Percentiles rank a stretch among this genome's conserved stretches.
Evolutionary conservation across 176 grass and related monocot species (phyloP).

Genomic region (Coix lacrymajobi): DNA sequence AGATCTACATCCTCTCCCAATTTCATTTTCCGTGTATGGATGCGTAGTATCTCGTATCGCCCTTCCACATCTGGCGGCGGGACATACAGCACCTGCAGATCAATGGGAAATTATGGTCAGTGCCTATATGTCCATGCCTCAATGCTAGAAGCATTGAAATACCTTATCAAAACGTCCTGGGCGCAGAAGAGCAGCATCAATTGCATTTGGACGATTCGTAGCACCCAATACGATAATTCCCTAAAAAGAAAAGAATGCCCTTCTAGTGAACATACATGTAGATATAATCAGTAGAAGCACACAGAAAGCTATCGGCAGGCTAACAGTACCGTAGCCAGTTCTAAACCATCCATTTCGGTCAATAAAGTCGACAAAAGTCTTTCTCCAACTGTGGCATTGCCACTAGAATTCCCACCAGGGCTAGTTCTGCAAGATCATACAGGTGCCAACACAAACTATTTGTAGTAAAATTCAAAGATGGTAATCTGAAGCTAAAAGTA

Average conservation of each 20-base stretch:
- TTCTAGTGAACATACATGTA: slow-evolving; percentile 6
- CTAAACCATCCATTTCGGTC: slow-evolving; percentile 97
- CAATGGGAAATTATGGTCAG: slow-evolving; percentile 1
- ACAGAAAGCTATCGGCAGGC: slow-evolving; percentile 10
- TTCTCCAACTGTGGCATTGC: slow-evolving; percentile 71
- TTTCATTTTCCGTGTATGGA: slow-evolving; percentile 76
- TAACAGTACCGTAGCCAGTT: slow-evolving; percentile 53
- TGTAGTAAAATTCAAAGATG: not conserved
- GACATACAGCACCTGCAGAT: slow-evolving; percentile 70
- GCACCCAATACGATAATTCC: slow-evolving; percentile 89
- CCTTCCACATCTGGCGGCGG: slow-evolving; percentile 66
- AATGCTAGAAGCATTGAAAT: not conserved
- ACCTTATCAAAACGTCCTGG: slow-evolving; percentile 85
- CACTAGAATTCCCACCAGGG: slow-evolving; percentile 35
- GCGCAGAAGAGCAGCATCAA: slow-evolving; percentile 85
- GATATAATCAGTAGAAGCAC: slow-evolving; percentile 2
- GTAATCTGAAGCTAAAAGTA: not conserved
- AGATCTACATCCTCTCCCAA: slow-evolving; percentile 74
- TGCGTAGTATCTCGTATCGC: slow-evolving; percentile 58
- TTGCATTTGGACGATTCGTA: slow-evolving; percentile 71
- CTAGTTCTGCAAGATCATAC: slow-evolving; percentile 47
- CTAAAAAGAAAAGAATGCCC: slow-evolving; percentile 18
- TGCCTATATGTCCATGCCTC: not conserved
- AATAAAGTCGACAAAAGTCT: slow-evolving; percentile 82
- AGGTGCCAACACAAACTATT: not conserved